These are phyloP conservation scores for Agrocybe pediades DNA, from an alignment of 768 basidiomycete species.

Conservation along the genomic window DNA sequence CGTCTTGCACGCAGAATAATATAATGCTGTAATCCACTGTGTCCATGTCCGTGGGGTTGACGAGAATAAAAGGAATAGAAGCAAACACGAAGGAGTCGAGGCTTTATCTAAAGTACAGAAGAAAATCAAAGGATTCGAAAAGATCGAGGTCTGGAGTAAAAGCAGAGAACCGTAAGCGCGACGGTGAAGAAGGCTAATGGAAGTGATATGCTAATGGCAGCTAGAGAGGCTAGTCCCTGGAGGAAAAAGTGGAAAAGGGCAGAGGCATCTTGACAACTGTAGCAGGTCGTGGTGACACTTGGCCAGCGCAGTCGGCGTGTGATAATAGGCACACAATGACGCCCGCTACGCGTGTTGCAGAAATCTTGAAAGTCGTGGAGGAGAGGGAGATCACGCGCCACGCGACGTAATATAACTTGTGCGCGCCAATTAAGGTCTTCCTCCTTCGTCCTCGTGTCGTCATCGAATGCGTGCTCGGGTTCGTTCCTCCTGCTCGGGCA, in stretches of 20 bases:
- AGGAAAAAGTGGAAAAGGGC: constrained; percentile 11
- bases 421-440: constrained; percentile 16
- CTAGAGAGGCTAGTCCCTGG: constrained; percentile 22
- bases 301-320: constrained; percentile 14
- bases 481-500: too few species aligned
- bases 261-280: constrained; percentile 5
- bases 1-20: neutral
- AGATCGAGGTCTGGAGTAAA: constrained; percentile 38
- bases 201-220: constrained; percentile 31
- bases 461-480: neutral
- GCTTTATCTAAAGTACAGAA: neutral
- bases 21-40: neutral
- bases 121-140: constrained; percentile 32
- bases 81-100: neutral
- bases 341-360: constrained; percentile 8
- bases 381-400: constrained; percentile 34
- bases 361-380: constrained; percentile 24
- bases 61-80: neutral
- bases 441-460: neutral
- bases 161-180: constrained; percentile 40
- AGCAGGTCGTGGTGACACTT: constrained; percentile 4
- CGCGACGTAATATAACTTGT: constrained; percentile 24
- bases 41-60: constrained; percentile 1
- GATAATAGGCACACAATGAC: constrained; percentile 9
- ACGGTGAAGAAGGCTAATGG: constrained; percentile 38